Conservation (phyloP, 352 stramenopile genomes). For the Pythium dissimile region DNA sequence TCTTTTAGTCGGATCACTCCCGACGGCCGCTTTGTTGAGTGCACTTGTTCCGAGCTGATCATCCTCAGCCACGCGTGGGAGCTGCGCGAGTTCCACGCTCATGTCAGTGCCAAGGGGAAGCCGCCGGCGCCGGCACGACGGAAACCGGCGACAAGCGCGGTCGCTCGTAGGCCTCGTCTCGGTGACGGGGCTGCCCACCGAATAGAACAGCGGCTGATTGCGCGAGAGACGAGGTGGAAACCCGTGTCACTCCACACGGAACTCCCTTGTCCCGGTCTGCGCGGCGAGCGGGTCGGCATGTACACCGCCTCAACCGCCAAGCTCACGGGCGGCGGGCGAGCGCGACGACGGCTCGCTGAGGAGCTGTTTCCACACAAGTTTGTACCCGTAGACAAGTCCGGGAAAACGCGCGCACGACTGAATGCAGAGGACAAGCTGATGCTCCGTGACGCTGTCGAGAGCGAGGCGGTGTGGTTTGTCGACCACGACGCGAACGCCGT, state of each 20-base stretch:
- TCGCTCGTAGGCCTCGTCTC: constrained; percentile 13
- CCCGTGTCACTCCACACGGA: constrained; percentile 32
- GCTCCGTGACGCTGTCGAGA: constrained; percentile 71
- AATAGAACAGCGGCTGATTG: constrained; percentile 43
- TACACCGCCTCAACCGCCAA: constrained; percentile 61
- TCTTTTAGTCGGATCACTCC: constrained; percentile 61
- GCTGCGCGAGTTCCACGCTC: constrained; percentile 52
- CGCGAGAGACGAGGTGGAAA: constrained; percentile 56
- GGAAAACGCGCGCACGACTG: constrained; percentile 15
- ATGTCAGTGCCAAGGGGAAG: constrained; percentile 52
- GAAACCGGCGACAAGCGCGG: not conserved
- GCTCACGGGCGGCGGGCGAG: constrained; percentile 57
- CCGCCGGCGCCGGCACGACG: constrained; percentile 11
- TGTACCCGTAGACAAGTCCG: not conserved
- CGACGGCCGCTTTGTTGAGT: constrained; percentile 66
- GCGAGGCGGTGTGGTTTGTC: constrained; percentile 73
- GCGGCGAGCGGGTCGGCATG: constrained; percentile 44
- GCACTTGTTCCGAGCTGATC: constrained; percentile 58
- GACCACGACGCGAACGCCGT: constrained; percentile 73
- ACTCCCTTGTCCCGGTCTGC: constrained; percentile 62
- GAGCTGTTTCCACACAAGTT: constrained; percentile 75
- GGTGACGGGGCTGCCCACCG: constrained; percentile 21
- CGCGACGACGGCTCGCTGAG: constrained; percentile 59
- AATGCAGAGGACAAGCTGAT: constrained; percentile 42
- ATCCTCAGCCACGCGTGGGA: constrained; percentile 51